Percentiles rank a stretch among this genome's conserved stretches.
These are phyloP conservation scores for Candida sonorensis DNA, from an alignment of 805 yeast species.

Conservation along the genomic window DNA sequence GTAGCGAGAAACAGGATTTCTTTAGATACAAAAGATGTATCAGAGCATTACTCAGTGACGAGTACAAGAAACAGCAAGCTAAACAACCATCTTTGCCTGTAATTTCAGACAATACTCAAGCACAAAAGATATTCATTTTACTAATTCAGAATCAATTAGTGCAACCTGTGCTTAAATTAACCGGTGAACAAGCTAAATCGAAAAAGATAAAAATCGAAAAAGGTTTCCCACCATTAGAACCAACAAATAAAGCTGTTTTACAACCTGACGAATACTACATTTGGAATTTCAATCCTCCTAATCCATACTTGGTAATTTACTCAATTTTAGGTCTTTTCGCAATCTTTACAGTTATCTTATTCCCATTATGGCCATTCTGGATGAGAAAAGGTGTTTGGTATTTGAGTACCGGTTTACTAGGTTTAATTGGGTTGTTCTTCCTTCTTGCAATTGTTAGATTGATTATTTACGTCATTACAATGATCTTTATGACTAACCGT, in stretches of 20 bases:
- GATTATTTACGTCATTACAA: constrained; percentile 56
- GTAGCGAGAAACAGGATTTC: constrained; percentile 68
- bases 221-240: constrained; percentile 51
- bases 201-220: constrained; percentile 58
- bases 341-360: constrained; percentile 58
- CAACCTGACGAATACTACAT: constrained; percentile 66
- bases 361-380: constrained; percentile 92
- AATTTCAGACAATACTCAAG: constrained; percentile 46
- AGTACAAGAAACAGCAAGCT: constrained; percentile 39
- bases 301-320: constrained; percentile 53
- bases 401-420: constrained; percentile 68
- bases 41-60: constrained; percentile 70
- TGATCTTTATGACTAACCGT: constrained; percentile 58
- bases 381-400: constrained; percentile 92
- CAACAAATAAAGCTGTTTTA: constrained; percentile 51
- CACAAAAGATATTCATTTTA: constrained; percentile 54
- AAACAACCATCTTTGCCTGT: constrained; percentile 34
- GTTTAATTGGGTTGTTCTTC: constrained; percentile 68
- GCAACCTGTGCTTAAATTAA: constrained; percentile 69
- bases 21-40: constrained; percentile 81
- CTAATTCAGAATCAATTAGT: constrained; percentile 70
- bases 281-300: constrained; percentile 76
- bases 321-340: constrained; percentile 62
- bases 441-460: constrained; percentile 74
- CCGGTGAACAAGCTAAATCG: constrained; percentile 57